Evolutionary conservation across 495 filamentous ascomycete genomes (phyloP), one percentile per base, ranked within the genome.

Genomic region (Copromyces sp.): DNA sequence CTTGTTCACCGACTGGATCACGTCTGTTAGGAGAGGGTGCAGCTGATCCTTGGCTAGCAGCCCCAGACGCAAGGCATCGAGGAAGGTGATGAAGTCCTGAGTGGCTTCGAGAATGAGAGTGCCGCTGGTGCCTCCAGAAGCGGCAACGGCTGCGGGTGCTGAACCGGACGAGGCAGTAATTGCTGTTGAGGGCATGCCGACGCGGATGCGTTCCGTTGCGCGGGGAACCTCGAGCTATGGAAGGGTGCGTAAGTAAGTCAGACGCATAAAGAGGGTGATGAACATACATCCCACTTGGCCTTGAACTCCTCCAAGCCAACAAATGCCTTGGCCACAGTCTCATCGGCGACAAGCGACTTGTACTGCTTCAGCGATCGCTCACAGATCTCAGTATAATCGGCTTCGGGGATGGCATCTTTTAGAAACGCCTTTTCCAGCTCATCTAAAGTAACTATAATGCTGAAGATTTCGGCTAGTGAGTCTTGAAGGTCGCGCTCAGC

Each of bases 71-170:
- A 98, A 85, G 32, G 95, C 96, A 81, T 99, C 96, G 65, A 99
- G 85, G 81, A 98, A 94, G 0, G 96, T 99, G 80, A 99, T 98
- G 78, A 99, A 99, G 79, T 97, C 94, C 81, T 98, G 93, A 4
- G 95, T 97, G 5, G 95, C 94, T 68, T 92, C 88, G 38, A 95
- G 81, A 71, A 97, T 94, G 44, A 95, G 85, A 47, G 89, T 88
- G 37, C 92, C 93, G 24, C 90, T 90, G 71, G 89, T 88, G 59
- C 86, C 87, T 41, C 81, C 87, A 61, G 85, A 78, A 2, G 87
- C 77, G 11, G 81, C 81, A 75, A 77, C 82, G 59, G 82, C 86
- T 80, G 77, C 84, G 78, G 76, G 76, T 17, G 83, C 77, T 9
- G 82, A 70, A 8, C 84, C 80, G 3, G 86, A 84, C 38, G 86